These are phyloP conservation scores for Rubia yunnanensis DNA, from an alignment of 257 asterid genomes.

Conservation along the genomic window DNA sequence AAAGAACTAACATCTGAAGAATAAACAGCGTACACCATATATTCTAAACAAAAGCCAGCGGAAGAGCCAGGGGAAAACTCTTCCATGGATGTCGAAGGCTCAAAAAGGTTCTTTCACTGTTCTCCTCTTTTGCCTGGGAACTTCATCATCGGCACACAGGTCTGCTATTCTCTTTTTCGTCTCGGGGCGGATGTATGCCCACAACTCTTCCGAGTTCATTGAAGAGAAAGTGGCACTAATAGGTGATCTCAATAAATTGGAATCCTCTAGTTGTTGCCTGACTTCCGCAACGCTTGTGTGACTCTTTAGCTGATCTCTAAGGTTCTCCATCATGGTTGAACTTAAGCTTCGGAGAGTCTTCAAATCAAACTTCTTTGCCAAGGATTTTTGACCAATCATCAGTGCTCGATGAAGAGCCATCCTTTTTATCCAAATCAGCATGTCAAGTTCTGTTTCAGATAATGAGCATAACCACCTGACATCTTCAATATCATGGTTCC, in stretches of 20 bases:
- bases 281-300: background rate
- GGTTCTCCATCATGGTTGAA: slow-evolving; percentile 19
- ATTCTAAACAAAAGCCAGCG: too few relatives aligned
- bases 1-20: too few relatives aligned
- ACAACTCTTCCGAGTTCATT: slow-evolving; percentile 10
- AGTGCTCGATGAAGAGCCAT: slow-evolving; percentile 56
- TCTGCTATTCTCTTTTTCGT: background rate
- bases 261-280: background rate
- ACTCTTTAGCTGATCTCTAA: slow-evolving; percentile 6
- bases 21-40: too few relatives aligned
- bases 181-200: slow-evolving; percentile 12
- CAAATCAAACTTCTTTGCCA: slow-evolving; percentile 50
- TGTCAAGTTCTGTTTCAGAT: too few relatives aligned
- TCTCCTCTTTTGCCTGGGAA: too few relatives aligned
- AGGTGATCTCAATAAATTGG: slow-evolving; percentile 2
- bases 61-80: too few relatives aligned
- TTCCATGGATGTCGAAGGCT: too few relatives aligned
- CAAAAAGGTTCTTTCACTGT: too few relatives aligned
- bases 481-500: too few relatives aligned
- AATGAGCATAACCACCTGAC: too few relatives aligned
- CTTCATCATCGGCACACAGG: background rate
- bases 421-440: slow-evolving; percentile 43
- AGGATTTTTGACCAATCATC: slow-evolving; percentile 37
- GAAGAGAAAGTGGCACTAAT: background rate
- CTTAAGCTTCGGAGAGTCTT: slow-evolving; percentile 48